These are phyloP conservation scores for Penicillium soppii DNA, from an alignment of 495 filamentous ascomycete genomes.

Conservation along the genomic window DNA sequence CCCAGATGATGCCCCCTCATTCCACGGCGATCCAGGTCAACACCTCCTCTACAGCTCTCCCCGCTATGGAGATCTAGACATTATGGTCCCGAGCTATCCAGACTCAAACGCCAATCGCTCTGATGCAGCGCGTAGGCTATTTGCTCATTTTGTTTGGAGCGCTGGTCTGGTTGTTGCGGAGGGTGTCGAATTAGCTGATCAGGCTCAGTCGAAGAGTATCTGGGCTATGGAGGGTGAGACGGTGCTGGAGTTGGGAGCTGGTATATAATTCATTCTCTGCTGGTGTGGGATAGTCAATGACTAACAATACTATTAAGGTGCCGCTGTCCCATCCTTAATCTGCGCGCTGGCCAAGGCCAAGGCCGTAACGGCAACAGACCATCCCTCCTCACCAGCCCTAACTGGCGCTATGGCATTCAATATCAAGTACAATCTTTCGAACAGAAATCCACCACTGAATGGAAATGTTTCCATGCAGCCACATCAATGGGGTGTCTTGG, in stretches of 20 bases:
- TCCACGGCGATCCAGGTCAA: constrained; percentile 74
- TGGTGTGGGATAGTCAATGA: neutral
- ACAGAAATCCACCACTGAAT: constrained; percentile 17
- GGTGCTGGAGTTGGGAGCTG: constrained; percentile 62
- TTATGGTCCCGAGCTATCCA: constrained; percentile 42
- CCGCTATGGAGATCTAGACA: constrained; percentile 51
- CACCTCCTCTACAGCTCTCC: constrained; percentile 66
- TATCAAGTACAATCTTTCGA: constrained; percentile 51
- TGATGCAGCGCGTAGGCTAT: constrained; percentile 60
- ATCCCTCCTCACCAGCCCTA: constrained; percentile 67
- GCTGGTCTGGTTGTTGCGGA: constrained; percentile 69
- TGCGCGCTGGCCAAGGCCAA: constrained; percentile 61
- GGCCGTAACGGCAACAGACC: constrained; percentile 70
- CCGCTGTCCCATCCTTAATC: constrained; percentile 72
- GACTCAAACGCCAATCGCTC: constrained; percentile 20
- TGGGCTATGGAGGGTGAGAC: constrained; percentile 54
- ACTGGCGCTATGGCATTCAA: constrained; percentile 62
- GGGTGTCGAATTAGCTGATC: constrained; percentile 53
- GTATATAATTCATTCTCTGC: constrained; percentile 38
- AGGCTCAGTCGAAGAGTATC: too few species aligned
- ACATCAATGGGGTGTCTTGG: constrained; percentile 72
- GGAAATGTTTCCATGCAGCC: constrained; percentile 49
- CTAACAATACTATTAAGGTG: constrained; percentile 47
- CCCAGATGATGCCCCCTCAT: constrained; percentile 68
- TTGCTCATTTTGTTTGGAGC: constrained; percentile 88